Base-by-base conservation (phyloP, 495 filamentous ascomycete species). In the Hypoxylon intermedium region DNA sequence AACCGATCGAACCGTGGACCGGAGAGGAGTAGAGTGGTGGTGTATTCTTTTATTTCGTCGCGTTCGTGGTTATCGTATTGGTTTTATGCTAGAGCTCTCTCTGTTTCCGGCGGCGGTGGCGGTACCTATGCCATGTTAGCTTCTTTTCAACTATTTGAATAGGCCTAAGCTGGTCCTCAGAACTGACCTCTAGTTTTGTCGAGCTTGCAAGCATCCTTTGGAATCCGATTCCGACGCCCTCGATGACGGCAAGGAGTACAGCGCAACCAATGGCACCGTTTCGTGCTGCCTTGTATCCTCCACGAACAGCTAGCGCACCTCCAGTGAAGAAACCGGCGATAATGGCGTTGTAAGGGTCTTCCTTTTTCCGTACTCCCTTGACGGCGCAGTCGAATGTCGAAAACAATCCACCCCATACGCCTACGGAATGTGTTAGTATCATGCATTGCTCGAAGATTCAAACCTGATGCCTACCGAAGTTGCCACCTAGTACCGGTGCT, bases 281-380 rank as follows among this genome's bases (percentile, higher is more conserved):
- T 58, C 94, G 81, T 15, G 91, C 89, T 30, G 93, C 90, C 75
- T 88, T 90, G 63, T 86, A 82, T 44, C 94, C 95, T 68, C 94
- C 95, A 76, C 94, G 85, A 41, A 97, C 81, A 18, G 94, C 94
- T 15, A 98, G 80, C 11, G 94, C 78, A 62, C 94, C 95, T 68
- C 94, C 94, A 15, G 94, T 98, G 74, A 97, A 93, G 83, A 97
- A 97, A 58, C 94, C 94, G 26, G 94, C 94, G 58, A 95, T 87
- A 83, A 89, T 96, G 58, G 91, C 91, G 79, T 97, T 97, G 78
- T 89, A 97, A 26, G 94, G 92, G 72, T 98, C 93, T 72, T 98
- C 93, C 87, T 97, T 98, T 78, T 94, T 89, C 59, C 94, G 80
- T 31, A 97, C 78, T 38, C 93, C 93, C 81, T 97, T 97, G 19